Evolutionary conservation across 202 grass and related monocot genomes (phyloP).

Genomic region (Setaria viridis): DNA sequence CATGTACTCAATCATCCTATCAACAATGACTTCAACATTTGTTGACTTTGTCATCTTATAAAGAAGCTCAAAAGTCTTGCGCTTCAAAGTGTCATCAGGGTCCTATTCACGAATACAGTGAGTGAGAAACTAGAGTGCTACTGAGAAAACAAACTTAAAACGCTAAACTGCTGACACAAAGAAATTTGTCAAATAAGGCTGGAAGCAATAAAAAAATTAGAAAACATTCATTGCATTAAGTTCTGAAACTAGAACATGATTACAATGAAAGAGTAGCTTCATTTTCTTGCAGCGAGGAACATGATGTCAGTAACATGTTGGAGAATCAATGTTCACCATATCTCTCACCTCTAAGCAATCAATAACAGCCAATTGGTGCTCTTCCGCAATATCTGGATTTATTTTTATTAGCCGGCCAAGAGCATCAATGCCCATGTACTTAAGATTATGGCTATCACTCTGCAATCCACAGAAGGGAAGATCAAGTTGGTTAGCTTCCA

Average conservation of each 20-base stretch:
- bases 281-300: slow-evolving; percentile 16
- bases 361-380: slow-evolving; percentile 98
- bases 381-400: slow-evolving; percentile 98
- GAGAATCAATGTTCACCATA: slow-evolving; percentile 19
- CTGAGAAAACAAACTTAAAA: neutral
- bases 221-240: slow-evolving; percentile 8
- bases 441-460: slow-evolving; percentile 99
- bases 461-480: slow-evolving; percentile 43
- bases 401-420: slow-evolving; percentile 97
- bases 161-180: slow-evolving; percentile 18
- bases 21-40: slow-evolving; percentile 99
- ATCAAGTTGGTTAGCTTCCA: slow-evolving; percentile 39
- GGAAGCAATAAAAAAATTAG: slow-evolving; percentile 6
- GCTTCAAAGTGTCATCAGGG: slow-evolving; percentile 96
- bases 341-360: slow-evolving; percentile 96
- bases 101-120: slow-evolving; percentile 58
- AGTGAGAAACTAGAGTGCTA: slow-evolving; percentile 31
- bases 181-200: slow-evolving; percentile 27
- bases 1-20: slow-evolving; percentile 99
- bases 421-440: slow-evolving; percentile 99
- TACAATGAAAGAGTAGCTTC: slow-evolving; percentile 38
- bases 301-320: neutral
- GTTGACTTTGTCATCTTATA: slow-evolving; percentile 99
- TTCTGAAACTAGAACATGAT: slow-evolving; percentile 5
- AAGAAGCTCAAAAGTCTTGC: slow-evolving; percentile 99